These are phyloP conservation scores for Holtermannia corniformis DNA, from an alignment of 768 basidiomycete genomes.

Conservation along the genomic window DNA sequence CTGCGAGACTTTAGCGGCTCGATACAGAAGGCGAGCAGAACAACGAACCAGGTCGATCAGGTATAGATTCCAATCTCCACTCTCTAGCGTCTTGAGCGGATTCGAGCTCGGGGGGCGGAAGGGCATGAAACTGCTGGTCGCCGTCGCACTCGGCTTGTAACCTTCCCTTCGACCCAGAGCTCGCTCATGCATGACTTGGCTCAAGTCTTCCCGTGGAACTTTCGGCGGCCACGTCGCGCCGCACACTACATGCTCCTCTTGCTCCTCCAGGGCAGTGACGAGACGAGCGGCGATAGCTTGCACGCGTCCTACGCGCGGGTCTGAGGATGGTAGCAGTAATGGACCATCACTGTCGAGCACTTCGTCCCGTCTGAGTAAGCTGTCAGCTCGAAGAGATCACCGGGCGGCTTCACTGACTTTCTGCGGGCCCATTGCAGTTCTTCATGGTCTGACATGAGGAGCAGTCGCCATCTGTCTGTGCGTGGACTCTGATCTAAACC, in stretches of 20 bases:
- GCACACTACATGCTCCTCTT: constrained; percentile 31
- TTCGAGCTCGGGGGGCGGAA: constrained; percentile 41
- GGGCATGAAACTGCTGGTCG: constrained; percentile 39
- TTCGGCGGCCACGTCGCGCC: constrained; percentile 39
- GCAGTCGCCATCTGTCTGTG: constrained; percentile 45
- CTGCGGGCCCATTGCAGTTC: constrained; percentile 45
- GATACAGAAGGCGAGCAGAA: not conserved
- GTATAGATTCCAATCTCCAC: constrained; percentile 45
- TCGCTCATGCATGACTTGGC: constrained; percentile 31
- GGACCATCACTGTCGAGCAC: constrained; percentile 41
- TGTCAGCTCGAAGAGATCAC: not conserved
- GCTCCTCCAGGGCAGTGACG: constrained; percentile 42
- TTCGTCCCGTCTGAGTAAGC: constrained; percentile 39
- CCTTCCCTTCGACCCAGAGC: constrained; percentile 3
- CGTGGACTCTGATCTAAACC: constrained; percentile 44
- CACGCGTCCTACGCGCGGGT: constrained; percentile 39
- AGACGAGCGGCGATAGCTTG: constrained; percentile 41
- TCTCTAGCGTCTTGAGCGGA: constrained; percentile 42
- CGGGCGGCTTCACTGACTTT: constrained; percentile 24
- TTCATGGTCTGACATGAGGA: constrained; percentile 45
- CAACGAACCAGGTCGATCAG: constrained; percentile 43
- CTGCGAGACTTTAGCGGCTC: constrained; percentile 17
- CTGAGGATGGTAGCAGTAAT: constrained; percentile 38
- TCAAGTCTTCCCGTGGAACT: constrained; percentile 17
- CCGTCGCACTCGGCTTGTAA: constrained; percentile 27